A percentile compares a stretch with the other conserved stretches of the same genome.
These are phyloP conservation scores for Pythium volutum DNA, from an alignment of 352 stramenopile species.

Conservation along the genomic window DNA sequence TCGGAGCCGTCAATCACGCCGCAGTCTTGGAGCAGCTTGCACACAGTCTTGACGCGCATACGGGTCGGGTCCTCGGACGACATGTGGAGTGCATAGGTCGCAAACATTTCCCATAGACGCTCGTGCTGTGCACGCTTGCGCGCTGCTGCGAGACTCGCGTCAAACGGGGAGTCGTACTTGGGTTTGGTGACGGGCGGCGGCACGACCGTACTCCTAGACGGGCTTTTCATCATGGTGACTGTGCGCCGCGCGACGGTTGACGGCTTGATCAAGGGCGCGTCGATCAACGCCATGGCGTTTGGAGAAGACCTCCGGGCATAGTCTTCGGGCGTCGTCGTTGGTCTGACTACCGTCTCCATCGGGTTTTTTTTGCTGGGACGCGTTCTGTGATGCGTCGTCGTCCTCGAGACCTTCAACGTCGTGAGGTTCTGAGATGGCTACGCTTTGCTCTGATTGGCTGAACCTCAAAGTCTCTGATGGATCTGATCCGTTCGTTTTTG, in stretches of 20 bases:
- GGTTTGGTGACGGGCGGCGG: background rate
- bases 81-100: constrained; percentile 66
- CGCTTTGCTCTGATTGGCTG: constrained; percentile 2
- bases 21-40: constrained; percentile 78
- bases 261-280: background rate
- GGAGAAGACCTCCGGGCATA: too few species aligned
- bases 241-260: constrained; percentile 8
- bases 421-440: constrained; percentile 7
- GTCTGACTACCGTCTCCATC: background rate
- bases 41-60: constrained; percentile 62
- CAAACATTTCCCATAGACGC: constrained; percentile 78
- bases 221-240: background rate
- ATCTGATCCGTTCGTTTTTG: background rate
- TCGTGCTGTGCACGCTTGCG: constrained; percentile 63
- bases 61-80: constrained; percentile 75
- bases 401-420: background rate
- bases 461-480: constrained; percentile 4
- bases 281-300: background rate
- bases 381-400: background rate
- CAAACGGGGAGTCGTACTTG: constrained; percentile 63
- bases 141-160: constrained; percentile 49
- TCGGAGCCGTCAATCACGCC: constrained; percentile 54
- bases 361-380: background rate
- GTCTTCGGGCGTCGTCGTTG: too few species aligned
- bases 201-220: background rate